Percentiles rank a stretch among this genome's conserved stretches.
These are phyloP conservation scores for Biscogniauxia marginata DNA, from an alignment of 2,329 filamentous ascomycete genomes.

Conservation along the genomic window DNA sequence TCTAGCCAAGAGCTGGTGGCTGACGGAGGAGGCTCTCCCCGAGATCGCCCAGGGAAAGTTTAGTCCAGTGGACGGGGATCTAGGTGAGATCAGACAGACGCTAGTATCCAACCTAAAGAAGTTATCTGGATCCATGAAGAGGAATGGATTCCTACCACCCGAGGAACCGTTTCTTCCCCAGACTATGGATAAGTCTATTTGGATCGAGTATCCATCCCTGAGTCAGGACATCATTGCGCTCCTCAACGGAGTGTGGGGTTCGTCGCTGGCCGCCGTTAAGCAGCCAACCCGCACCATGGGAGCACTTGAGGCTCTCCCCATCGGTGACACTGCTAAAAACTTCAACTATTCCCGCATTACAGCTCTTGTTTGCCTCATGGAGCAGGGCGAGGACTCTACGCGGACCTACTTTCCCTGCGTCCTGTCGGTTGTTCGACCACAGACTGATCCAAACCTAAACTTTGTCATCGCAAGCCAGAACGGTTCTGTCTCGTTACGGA, in stretches of 20 bases:
- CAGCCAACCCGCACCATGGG: constrained; percentile 47
- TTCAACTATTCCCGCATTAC: constrained; percentile 81
- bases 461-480: constrained; percentile 79
- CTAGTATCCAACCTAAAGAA: constrained; percentile 68
- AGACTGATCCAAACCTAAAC: constrained; percentile 66
- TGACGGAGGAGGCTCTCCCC: constrained; percentile 57
- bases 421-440: constrained; percentile 70
- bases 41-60: constrained; percentile 47
- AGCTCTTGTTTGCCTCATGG: constrained; percentile 72
- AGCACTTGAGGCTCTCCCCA: constrained; percentile 68
- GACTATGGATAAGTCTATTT: constrained; percentile 76
- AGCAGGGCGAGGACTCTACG: constrained; percentile 67
- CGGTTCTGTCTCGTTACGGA: constrained; percentile 69
- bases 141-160: constrained; percentile 75
- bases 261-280: constrained; percentile 47
- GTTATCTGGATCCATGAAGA: constrained; percentile 77
- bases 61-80: constrained; percentile 43
- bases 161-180: constrained; percentile 69
- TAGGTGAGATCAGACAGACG: constrained; percentile 53
- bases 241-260: constrained; percentile 60
- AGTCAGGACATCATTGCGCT: constrained; percentile 70
- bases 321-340: constrained; percentile 69
- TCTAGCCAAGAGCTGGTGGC: constrained; percentile 82
- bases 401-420: constrained; percentile 70
- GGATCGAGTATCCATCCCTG: constrained; percentile 74